Evolutionary conservation across 768 basidiomycete genomes (phyloP).

Genomic region (Suillus luteus): DNA sequence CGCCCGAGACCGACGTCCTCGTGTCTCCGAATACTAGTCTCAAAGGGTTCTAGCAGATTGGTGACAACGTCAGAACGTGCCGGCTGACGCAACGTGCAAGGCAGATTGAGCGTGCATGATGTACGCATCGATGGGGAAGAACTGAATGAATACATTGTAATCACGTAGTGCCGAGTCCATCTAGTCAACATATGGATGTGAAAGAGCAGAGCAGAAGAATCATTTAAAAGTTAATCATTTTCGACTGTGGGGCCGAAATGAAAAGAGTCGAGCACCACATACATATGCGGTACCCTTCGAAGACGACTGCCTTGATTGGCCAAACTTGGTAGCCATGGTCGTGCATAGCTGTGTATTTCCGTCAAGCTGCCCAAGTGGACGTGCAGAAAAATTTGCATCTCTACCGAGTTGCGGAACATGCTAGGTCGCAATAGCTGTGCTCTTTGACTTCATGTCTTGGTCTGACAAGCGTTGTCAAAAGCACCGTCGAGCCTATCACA

Average conservation of each 20-base stretch:
- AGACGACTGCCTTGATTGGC: not conserved
- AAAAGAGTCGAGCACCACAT: not conserved
- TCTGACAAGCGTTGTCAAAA: not conserved
- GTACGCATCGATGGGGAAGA: not conserved
- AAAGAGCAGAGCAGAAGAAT: not conserved
- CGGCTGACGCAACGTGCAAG: not conserved
- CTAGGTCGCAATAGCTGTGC: slow-evolving; percentile 2
- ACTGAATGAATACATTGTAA: not conserved
- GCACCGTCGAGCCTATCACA: not conserved
- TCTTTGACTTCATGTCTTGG: slow-evolving; percentile 4
- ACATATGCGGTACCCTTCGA: not conserved
- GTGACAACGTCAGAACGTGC: not conserved
- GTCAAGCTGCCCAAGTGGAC: not conserved
- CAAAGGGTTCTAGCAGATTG: not conserved
- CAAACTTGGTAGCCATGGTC: too few relatives aligned
- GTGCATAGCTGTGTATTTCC: not conserved
- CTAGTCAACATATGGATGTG: too few relatives aligned
- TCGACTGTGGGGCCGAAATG: not conserved
- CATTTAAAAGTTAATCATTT: not conserved
- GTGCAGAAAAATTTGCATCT: too few relatives aligned
- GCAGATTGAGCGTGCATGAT: not conserved
- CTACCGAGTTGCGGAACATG: not conserved
- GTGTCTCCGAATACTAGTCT: not conserved
- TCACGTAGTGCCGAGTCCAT: not conserved
- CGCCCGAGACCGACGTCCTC: not conserved